Evolutionary conservation across 495 filamentous ascomycete genomes (phyloP).

Genomic region (Aspergillus cavernicola): DNA sequence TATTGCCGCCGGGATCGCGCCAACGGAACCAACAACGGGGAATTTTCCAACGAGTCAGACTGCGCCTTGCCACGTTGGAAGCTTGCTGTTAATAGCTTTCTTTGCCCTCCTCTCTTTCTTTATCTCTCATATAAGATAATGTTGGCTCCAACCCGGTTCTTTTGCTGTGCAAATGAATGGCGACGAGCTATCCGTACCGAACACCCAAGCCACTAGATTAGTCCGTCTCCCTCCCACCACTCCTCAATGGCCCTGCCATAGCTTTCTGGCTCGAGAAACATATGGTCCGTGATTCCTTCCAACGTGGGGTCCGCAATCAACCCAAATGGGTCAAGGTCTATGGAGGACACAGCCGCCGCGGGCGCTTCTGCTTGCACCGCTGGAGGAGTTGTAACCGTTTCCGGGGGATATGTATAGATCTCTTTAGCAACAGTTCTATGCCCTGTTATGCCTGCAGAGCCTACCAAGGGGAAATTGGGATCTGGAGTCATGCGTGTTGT

Average conservation of each 20-base stretch:
- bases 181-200: neutral
- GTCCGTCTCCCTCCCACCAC: conserved; percentile 24
- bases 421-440: conserved; percentile 32
- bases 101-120: neutral
- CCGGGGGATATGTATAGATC: conserved; percentile 32
- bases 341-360: conserved; percentile 1
- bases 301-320: conserved; percentile 18
- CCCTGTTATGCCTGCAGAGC: conserved; percentile 34
- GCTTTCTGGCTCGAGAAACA: conserved; percentile 30
- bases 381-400: conserved; percentile 23
- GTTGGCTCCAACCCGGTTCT: neutral
- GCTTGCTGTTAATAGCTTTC: neutral
- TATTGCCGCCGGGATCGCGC: conserved; percentile 4
- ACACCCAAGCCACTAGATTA: conserved; percentile 4
- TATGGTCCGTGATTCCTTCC: conserved; percentile 20
- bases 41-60: neutral
- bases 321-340: conserved; percentile 14
- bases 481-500: conserved; percentile 18
- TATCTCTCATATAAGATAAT: neutral
- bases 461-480: conserved; percentile 31
- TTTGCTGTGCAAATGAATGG: conserved; percentile 5
- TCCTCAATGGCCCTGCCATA: conserved; percentile 34
- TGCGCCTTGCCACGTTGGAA: conserved; percentile 6
- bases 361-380: conserved; percentile 1
- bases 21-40: conserved; percentile 6